These are phyloP conservation scores for Verticillium albo-atrum DNA, from an alignment of 2,329 filamentous ascomycete genomes.

Conservation along the genomic window DNA sequence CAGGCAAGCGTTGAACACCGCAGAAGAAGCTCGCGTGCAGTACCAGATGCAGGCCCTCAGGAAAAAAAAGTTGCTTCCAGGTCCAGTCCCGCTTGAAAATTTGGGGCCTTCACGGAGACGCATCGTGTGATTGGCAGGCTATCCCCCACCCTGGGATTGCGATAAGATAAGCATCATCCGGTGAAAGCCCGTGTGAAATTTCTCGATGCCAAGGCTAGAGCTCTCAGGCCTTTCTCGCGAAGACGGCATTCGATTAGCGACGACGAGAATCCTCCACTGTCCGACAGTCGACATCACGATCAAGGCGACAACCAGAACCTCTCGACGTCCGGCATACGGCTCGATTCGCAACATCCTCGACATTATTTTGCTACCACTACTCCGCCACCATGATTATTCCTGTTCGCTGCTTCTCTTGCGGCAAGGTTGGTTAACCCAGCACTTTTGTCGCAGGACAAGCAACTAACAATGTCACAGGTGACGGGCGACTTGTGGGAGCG, in stretches of 20 bases:
- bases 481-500: conserved; percentile 96
- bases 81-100: conserved; percentile 12
- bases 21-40: conserved; percentile 1
- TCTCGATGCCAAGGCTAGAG: conserved; percentile 2
- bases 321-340: neutral
- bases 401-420: conserved; percentile 97
- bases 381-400: conserved; percentile 86
- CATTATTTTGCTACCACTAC: neutral
- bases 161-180: conserved; percentile 12
- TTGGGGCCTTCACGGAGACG: conserved; percentile 8
- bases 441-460: conserved; percentile 8
- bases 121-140: conserved; percentile 1
- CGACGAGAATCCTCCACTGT: neutral
- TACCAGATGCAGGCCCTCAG: neutral
- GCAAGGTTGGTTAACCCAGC: conserved; percentile 66
- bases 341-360: neutral
- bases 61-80: conserved; percentile 12
- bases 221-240: neutral
- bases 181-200: conserved; percentile 8
- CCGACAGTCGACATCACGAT: neutral
- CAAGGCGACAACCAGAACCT: neutral
- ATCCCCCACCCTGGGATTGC: conserved; percentile 1
- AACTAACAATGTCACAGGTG: conserved; percentile 59
- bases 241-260: neutral
- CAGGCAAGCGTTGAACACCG: neutral